Conservation (phyloP, 129 eudicot species). For the Flaveria trinervia region DNA sequence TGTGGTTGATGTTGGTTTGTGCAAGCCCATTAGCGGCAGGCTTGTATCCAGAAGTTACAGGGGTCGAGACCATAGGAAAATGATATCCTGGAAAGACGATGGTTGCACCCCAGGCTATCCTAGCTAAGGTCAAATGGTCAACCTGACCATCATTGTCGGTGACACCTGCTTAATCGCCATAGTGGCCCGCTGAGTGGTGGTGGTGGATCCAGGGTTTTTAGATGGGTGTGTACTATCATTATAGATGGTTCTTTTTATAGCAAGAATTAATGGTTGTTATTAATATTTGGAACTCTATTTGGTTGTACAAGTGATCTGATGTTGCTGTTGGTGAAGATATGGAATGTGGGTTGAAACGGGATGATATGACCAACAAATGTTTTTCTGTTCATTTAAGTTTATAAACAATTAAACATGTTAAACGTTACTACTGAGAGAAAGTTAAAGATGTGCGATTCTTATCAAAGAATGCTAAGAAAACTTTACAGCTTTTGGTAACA, state of each 20-base stretch:
- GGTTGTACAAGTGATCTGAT: background rate
- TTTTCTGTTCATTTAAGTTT: too few species aligned
- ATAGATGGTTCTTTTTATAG: background rate
- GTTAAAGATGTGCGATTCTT: too few species aligned
- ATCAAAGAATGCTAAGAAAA: too few species aligned
- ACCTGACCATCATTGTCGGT: background rate
- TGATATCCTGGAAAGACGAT: conserved; percentile 86
- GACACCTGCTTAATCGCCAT: background rate
- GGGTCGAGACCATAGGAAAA: conserved; percentile 90
- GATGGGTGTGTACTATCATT: background rate
- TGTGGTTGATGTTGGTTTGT: conserved; percentile 78
- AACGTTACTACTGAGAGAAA: too few species aligned
- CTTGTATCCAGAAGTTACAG: conserved; percentile 68
- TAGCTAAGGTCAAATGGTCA: conserved; percentile 36
- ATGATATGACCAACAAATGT: too few species aligned
- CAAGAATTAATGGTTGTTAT: background rate
- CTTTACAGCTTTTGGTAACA: too few species aligned
- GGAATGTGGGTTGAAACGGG: too few species aligned
- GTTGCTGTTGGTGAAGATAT: too few species aligned
- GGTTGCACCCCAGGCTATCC: conserved; percentile 80
- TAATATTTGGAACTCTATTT: background rate
- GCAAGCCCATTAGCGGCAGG: conserved; percentile 68
- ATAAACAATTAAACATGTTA: too few species aligned
- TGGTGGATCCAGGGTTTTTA: background rate
- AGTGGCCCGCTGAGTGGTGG: background rate